phyloP scores from a whole-genome alignment of 176 grass and related monocot genomes.

The Sorghum bicolor region Sorghum_bicolor_NCBIv3 NC_012878.2:8117501-8118000 shows the following conservation, averaged over 20 bases:
- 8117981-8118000: no score
- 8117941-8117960: no score
- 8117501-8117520: neutral
- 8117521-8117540: neutral
- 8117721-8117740: neutral
- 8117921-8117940: neutral
- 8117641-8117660: conserved; percentile 11
- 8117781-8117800: neutral
- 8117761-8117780: neutral
- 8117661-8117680: neutral
- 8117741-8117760: neutral
- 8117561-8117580: conserved; percentile 47
- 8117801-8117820: conserved; percentile 3
- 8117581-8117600: conserved; percentile 56
- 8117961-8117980: no score
- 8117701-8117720: neutral
- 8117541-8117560: neutral
- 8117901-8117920: neutral
- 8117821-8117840: neutral
- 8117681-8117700: neutral
- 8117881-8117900: neutral
- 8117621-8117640: neutral
- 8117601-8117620: conserved; percentile 39
- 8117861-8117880: no score
- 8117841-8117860: neutral